phyloP scores from a whole-genome alignment of 2,329 filamentous ascomycete species.

The Aspergillus sp. region DNA sequence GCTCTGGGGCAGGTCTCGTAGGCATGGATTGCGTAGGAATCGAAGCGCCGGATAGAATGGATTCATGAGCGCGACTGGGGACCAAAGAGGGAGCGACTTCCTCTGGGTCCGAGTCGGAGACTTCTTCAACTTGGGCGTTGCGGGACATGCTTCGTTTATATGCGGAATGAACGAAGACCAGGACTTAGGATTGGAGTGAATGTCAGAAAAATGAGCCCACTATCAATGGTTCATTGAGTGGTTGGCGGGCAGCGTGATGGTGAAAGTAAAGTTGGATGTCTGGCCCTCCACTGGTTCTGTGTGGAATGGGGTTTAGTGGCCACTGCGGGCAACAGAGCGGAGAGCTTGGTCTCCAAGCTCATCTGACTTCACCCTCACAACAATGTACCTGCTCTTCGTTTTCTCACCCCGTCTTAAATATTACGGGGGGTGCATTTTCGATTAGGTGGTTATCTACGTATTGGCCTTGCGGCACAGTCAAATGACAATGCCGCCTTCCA shows the following conservation, averaged over 20 bases:
- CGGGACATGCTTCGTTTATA: conserved; percentile 65
- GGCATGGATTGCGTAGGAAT: conserved; percentile 35
- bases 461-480: no score
- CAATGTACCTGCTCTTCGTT: neutral
- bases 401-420: neutral
- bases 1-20: conserved; percentile 44
- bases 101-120: conserved; percentile 87
- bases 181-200: neutral
- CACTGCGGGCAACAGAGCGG: conserved; percentile 22
- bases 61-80: conserved; percentile 43
- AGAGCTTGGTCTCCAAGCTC: conserved; percentile 13
- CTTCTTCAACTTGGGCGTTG: conserved; percentile 86
- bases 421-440: no score
- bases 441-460: no score
- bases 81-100: conserved; percentile 72
- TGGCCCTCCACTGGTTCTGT: conserved; percentile 26
- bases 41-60: conserved; percentile 44
- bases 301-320: conserved; percentile 26
- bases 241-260: conserved; percentile 2
- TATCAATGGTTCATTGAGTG: neutral
- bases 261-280: conserved; percentile 11
- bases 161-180: neutral
- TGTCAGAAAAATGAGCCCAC: neutral
- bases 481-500: no score
- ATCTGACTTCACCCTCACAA: neutral